Percentiles rank a stretch among this genome's conserved stretches.
Evolutionary conservation across 1,284 basidiomycete species (phyloP).

Genomic region (Tilletia caries): DNA sequence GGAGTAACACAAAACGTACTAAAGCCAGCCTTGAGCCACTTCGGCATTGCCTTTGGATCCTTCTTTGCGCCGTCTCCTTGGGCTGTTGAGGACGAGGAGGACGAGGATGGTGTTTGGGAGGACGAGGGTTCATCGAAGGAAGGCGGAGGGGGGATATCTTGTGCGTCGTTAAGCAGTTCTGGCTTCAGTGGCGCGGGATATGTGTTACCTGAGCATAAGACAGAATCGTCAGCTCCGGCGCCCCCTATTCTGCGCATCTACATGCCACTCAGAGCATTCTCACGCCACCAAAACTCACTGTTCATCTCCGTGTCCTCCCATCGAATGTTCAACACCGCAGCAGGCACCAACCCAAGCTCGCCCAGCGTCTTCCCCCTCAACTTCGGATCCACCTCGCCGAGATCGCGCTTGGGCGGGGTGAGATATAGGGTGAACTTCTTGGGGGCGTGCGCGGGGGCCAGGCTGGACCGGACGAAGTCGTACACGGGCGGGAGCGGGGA

Average conservation of each 20-base stretch:
- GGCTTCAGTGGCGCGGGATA: slow-evolving; percentile 16
- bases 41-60: slow-evolving; percentile 17
- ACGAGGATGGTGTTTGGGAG: not conserved
- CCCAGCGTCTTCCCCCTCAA: slow-evolving; percentile 67
- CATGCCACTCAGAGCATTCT: too few species aligned
- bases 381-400: slow-evolving; percentile 70
- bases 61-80: slow-evolving; percentile 12
- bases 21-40: slow-evolving; percentile 23
- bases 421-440: slow-evolving; percentile 80
- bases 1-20: slow-evolving; percentile 9
- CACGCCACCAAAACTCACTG: slow-evolving; percentile 51
- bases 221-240: not conserved
- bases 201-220: slow-evolving; percentile 11
- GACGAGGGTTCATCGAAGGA: slow-evolving; percentile 6
- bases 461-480: slow-evolving; percentile 70
- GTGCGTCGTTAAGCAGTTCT: slow-evolving; percentile 12
- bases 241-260: too few species aligned
- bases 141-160: slow-evolving; percentile 18
- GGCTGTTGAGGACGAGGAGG: slow-evolving; percentile 3
- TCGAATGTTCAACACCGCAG: slow-evolving; percentile 70
- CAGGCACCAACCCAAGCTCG: slow-evolving; percentile 73
- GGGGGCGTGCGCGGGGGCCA: slow-evolving; percentile 69
- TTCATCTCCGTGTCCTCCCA: slow-evolving; percentile 73
- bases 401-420: slow-evolving; percentile 72
- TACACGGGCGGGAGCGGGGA: slow-evolving; percentile 76